These are phyloP conservation scores for Escallonia herrerae DNA, from an alignment of 129 eudicot species.

Conservation along the genomic window DNA sequence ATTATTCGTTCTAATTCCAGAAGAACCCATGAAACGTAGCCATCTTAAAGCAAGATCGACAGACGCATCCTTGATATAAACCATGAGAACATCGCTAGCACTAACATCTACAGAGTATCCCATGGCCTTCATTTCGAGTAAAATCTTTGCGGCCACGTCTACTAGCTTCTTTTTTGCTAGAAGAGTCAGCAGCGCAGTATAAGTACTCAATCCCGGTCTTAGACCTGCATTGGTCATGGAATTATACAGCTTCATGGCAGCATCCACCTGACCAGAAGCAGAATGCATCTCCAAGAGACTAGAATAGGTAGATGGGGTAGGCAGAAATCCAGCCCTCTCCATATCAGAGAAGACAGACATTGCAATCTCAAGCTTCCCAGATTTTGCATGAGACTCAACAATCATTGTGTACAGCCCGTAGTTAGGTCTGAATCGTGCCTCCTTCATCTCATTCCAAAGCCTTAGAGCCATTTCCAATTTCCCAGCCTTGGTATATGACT, in stretches of 20 bases:
- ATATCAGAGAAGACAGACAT: slow-evolving; percentile 82
- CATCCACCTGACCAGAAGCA: slow-evolving; percentile 80
- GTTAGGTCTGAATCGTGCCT: slow-evolving; percentile 78
- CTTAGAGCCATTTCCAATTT: slow-evolving; percentile 74
- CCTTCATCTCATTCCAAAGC: slow-evolving; percentile 96
- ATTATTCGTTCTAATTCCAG: slow-evolving; percentile 86
- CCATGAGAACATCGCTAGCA: slow-evolving; percentile 95
- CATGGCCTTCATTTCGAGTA: slow-evolving; percentile 93
- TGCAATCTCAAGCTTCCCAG: slow-evolving; percentile 94
- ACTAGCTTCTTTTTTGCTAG: slow-evolving; percentile 87
- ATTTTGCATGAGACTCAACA: slow-evolving; percentile 89
- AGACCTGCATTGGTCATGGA: slow-evolving; percentile 89
- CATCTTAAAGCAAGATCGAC: slow-evolving; percentile 88
- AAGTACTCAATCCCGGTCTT: slow-evolving; percentile 75
- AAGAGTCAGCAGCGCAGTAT: slow-evolving; percentile 70
- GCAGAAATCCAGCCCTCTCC: slow-evolving; percentile 91
- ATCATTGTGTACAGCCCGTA: slow-evolving; percentile 83
- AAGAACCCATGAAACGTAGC: slow-evolving; percentile 94
- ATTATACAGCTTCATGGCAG: slow-evolving; percentile 90
- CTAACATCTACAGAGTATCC: slow-evolving; percentile 89
- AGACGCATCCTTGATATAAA: slow-evolving; percentile 82
- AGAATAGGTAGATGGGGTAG: slow-evolving; percentile 91
- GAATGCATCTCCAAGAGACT: slow-evolving; percentile 95
- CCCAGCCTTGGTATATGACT: slow-evolving; percentile 86
- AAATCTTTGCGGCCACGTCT: slow-evolving; percentile 83